phyloP scores from a whole-genome alignment of 495 filamentous ascomycete genomes.

The Aspergillus bridgeri region DNA sequence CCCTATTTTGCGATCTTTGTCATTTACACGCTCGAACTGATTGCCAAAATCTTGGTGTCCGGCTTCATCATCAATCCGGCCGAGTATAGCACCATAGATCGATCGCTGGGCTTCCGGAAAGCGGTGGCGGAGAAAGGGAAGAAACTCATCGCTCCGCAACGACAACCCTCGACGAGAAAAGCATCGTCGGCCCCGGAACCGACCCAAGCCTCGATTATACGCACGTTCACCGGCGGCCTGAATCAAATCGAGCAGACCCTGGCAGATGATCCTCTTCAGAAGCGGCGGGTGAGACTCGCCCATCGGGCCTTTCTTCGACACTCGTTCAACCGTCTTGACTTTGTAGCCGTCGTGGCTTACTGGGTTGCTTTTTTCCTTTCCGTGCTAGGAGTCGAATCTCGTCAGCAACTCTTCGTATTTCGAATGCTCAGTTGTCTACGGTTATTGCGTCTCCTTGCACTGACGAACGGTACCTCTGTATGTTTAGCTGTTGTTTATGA shows the following conservation, averaged over 20 bases:
- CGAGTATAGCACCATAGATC: conserved; percentile 79
- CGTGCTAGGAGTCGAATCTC: conserved; percentile 60
- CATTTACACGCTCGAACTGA: conserved; percentile 85
- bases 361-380: conserved; percentile 84
- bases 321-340: conserved; percentile 92
- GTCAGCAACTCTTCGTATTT: conserved; percentile 80
- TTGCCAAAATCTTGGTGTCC: conserved; percentile 81
- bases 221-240: conserved; percentile 73
- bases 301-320: conserved; percentile 91
- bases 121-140: conserved; percentile 71
- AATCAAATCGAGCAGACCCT: conserved; percentile 51
- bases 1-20: conserved; percentile 78
- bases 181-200: conserved; percentile 34
- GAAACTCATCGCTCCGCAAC: conserved; percentile 73
- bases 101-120: conserved; percentile 65
- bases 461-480: conserved; percentile 89
- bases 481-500: conserved; percentile 15
- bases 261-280: conserved; percentile 67
- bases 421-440: conserved; percentile 93
- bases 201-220: conserved; percentile 67
- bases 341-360: conserved; percentile 91
- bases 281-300: conserved; percentile 79
- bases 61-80: conserved; percentile 83
- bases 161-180: conserved; percentile 60
- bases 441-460: conserved; percentile 79